Evolutionary conservation across 257 asterid genomes (phyloP).

Genomic region (Solanum chaucha): DNA sequence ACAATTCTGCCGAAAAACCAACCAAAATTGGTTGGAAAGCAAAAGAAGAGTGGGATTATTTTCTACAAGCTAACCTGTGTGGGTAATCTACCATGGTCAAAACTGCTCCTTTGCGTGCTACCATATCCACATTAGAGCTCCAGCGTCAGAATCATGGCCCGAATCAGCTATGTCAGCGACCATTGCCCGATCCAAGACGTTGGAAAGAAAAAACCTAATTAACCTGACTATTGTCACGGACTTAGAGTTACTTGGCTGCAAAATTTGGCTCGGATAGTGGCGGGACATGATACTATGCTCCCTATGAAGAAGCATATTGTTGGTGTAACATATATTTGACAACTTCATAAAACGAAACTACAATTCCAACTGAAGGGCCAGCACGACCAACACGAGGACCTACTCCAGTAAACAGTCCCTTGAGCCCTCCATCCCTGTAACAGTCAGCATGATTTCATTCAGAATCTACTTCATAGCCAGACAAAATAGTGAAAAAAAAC

Average conservation of each 20-base stretch:
- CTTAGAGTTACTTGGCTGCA: too few species aligned
- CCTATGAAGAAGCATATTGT: conserved; percentile 22
- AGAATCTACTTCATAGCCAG: not conserved
- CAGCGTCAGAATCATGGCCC: not conserved
- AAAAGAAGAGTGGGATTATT: conserved; percentile 32
- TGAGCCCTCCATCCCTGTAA: conserved; percentile 80
- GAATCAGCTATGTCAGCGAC: not conserved
- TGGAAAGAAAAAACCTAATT: not conserved
- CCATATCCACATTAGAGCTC: conserved; percentile 10
- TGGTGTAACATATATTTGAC: conserved; percentile 55
- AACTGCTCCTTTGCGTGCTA: conserved; percentile 20
- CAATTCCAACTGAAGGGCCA: conserved; percentile 96
- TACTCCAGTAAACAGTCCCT: conserved; percentile 85
- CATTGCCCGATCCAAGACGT: not conserved
- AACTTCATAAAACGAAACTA: conserved; percentile 86
- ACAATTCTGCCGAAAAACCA: not conserved
- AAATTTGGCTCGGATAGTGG: too few species aligned
- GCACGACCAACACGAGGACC: conserved; percentile 98
- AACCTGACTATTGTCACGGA: not conserved
- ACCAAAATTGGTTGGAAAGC: conserved; percentile 7
- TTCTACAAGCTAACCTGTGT: not conserved
- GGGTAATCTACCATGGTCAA: conserved; percentile 11
- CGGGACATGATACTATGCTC: not conserved
- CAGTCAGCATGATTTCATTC: not conserved
- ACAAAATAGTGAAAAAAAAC: not conserved